Evolutionary conservation across 2,329 filamentous ascomycete genomes (phyloP).

Genomic region (Colletotrichum musae): DNA sequence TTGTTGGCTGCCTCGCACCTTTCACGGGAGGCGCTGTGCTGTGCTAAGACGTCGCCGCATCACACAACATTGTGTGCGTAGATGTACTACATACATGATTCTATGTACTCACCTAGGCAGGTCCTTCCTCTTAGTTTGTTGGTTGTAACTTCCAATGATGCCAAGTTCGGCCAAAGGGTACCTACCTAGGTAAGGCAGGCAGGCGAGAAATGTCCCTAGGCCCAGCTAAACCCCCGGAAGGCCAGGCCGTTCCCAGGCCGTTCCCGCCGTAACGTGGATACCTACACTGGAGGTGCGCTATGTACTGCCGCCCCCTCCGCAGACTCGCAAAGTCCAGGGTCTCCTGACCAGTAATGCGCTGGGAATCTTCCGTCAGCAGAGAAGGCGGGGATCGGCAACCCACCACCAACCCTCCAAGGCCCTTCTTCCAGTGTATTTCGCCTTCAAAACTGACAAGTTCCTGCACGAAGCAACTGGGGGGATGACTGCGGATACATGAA

Average conservation of each 20-base stretch:
- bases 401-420: not conserved
- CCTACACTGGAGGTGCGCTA: not conserved
- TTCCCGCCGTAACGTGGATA: conserved; percentile 11
- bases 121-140: too few species aligned
- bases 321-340: not conserved
- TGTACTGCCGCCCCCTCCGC: conserved; percentile 15
- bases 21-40: not conserved
- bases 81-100: too few species aligned
- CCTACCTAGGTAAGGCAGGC: not conserved
- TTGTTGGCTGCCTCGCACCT: not conserved
- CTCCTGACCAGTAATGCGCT: conserved; percentile 23
- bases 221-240: conserved; percentile 25
- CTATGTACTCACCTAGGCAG: too few species aligned
- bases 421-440: not conserved
- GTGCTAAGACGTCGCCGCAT: too few species aligned
- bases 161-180: conserved; percentile 24
- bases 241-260: conserved; percentile 24
- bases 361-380: conserved; percentile 29
- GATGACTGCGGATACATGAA: conserved; percentile 37
- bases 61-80: too few species aligned
- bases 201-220: conserved; percentile 31
- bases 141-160: not conserved
- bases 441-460: not conserved
- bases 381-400: conserved; percentile 21
- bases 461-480: conserved; percentile 31